A percentile compares a stretch with the other conserved stretches of the same genome.
phyloP scores from a whole-genome alignment of 2,329 filamentous ascomycete genomes.

The Balansia obtecta region DNA sequence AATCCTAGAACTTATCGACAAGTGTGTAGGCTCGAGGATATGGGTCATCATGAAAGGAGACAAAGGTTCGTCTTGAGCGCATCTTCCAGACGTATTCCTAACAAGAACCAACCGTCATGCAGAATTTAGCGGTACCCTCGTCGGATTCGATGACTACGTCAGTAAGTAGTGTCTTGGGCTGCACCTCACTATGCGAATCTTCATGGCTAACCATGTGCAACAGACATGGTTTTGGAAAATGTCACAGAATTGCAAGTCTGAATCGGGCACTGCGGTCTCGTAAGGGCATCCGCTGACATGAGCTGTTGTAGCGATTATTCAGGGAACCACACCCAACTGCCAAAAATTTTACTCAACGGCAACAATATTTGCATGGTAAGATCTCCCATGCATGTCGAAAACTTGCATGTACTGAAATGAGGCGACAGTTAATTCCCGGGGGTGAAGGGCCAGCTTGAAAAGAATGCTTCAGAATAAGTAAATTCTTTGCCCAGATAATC shows the following conservation, averaged over 20 bases:
- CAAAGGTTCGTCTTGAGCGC: conserved; percentile 51
- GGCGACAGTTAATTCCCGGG: conserved; percentile 58
- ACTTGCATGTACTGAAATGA: not conserved
- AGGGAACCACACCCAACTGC: conserved; percentile 74
- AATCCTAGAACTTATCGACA: conserved; percentile 82
- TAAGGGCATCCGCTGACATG: not conserved
- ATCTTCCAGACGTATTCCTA: not conserved
- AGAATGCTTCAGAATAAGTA: too few relatives aligned
- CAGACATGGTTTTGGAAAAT: conserved; percentile 97
- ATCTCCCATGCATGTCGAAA: not conserved
- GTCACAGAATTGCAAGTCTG: conserved; percentile 80
- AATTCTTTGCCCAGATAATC: not conserved
- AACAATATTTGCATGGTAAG: conserved; percentile 99
- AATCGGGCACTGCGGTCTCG: not conserved
- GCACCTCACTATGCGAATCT: not conserved
- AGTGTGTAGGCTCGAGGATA: conserved; percentile 93
- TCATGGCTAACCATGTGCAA: conserved; percentile 3
- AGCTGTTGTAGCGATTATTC: conserved; percentile 65
- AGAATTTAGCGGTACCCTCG: conserved; percentile 93
- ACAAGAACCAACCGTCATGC: conserved; percentile 3
- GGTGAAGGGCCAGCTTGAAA: conserved; percentile 50
- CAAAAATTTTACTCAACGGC: conserved; percentile 91
- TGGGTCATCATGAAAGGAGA: conserved; percentile 99
- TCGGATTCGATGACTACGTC: conserved; percentile 98
- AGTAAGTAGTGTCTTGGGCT: conserved; percentile 52